These are phyloP conservation scores for Emiliania huxleyi DNA, from an alignment of 78 protist genomes.

Conservation along the genomic window DNA sequence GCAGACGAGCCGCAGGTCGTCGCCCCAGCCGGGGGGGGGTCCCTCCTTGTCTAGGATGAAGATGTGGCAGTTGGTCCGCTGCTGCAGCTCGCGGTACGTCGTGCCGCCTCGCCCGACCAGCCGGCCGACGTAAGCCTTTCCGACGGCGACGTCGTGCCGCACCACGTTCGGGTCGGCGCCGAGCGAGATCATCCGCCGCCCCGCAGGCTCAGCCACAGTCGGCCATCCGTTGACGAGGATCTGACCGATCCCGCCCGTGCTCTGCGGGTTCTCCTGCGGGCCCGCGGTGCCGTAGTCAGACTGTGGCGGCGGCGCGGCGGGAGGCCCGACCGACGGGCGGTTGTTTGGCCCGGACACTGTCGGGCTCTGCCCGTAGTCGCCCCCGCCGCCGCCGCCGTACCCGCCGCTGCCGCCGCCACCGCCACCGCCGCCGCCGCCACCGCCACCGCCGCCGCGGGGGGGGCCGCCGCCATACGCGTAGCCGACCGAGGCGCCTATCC, in stretches of 20 bases:
- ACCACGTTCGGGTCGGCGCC: neutral
- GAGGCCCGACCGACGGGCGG: too few species aligned
- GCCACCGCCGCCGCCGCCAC: too few species aligned
- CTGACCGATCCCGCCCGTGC: neutral
- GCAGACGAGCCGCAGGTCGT: neutral
- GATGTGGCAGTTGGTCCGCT: neutral
- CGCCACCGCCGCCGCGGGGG: too few species aligned
- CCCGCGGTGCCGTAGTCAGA: too few species aligned
- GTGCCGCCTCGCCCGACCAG: neutral
- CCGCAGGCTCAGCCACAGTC: neutral
- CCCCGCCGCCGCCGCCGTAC: too few species aligned
- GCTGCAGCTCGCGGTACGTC: neutral
- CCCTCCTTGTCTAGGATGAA: neutral
- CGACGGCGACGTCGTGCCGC: neutral
- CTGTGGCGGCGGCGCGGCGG: too few species aligned
- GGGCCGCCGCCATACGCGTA: too few species aligned
- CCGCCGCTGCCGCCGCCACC: too few species aligned
- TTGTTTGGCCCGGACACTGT: too few species aligned
- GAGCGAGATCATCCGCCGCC: neutral
- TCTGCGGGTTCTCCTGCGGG: too few species aligned
- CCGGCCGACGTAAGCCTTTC: neutral
- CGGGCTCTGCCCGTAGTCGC: too few species aligned
- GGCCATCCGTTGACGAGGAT: neutral
- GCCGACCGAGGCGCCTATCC: too few species aligned
- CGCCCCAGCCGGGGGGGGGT: neutral